Evolutionary conservation across 768 basidiomycete genomes (phyloP).

Genomic region (Paxillus ammoniavirescens): DNA sequence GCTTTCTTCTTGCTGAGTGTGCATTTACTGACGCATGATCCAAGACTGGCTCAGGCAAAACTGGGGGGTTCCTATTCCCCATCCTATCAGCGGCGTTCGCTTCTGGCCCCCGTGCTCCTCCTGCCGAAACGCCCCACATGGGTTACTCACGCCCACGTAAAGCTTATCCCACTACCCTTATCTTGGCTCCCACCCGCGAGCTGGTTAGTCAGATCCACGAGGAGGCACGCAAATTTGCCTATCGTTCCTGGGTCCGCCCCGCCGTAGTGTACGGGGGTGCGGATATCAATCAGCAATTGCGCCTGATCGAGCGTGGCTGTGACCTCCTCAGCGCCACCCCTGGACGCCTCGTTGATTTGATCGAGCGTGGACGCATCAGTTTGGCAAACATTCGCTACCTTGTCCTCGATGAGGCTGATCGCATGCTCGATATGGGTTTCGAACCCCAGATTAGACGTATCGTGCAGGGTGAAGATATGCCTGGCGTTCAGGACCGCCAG

Average conservation of each 20-base stretch:
- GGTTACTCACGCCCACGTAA: constrained; percentile 75
- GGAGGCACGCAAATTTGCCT: constrained; percentile 97
- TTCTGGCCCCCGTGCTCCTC: constrained; percentile 74
- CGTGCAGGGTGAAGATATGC: constrained; percentile 99
- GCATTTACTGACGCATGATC: constrained; percentile 17
- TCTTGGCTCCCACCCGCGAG: constrained; percentile 97
- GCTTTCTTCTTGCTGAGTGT: constrained; percentile 6
- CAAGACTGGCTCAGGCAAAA: constrained; percentile 99
- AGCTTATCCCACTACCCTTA: constrained; percentile 95
- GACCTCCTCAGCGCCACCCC: constrained; percentile 97
- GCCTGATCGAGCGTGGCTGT: constrained; percentile 93
- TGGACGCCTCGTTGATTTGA: constrained; percentile 95
- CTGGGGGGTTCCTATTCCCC: constrained; percentile 98
- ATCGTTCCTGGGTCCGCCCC: constrained; percentile 98
- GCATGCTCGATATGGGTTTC: constrained; percentile 99
- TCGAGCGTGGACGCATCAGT: constrained; percentile 96
- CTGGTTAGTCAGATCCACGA: constrained; percentile 99
- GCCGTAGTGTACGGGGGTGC: constrained; percentile 99
- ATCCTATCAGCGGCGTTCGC: constrained; percentile 92
- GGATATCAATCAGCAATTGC: constrained; percentile 94
- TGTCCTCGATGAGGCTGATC: constrained; percentile 98
- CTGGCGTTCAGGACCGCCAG: constrained; percentile 85
- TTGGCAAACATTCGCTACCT: constrained; percentile 96
- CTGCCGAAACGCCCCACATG: constrained; percentile 45
- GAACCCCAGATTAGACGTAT: constrained; percentile 99